Evolutionary conservation across 805 yeast genomes (phyloP).

Genomic region (Metschnikowia continentalis): DNA sequence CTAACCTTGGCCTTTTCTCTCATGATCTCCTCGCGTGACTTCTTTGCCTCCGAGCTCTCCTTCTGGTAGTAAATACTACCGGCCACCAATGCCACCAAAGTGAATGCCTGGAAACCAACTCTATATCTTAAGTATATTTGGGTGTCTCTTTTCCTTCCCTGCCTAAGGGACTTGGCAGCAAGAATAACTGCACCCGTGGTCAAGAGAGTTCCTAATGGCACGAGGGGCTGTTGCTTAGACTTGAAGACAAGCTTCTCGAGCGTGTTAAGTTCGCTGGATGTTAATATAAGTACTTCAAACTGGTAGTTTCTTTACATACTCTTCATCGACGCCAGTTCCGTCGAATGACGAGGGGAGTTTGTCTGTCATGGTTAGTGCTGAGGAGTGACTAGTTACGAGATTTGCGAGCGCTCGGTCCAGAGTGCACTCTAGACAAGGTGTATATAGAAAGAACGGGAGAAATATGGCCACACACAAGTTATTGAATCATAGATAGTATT

Average conservation of each 20-base stretch:
- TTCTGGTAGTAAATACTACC: constrained; percentile 72
- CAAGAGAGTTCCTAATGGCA: constrained; percentile 75
- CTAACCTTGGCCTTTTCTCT: constrained; percentile 79
- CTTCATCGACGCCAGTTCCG: constrained; percentile 32
- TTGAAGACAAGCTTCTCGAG: constrained; percentile 55
- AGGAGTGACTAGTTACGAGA: not conserved
- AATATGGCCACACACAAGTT: not conserved
- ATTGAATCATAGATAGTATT: too few species aligned
- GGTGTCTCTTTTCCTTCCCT: constrained; percentile 70
- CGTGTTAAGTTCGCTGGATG: constrained; percentile 37
- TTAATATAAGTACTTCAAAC: constrained; percentile 11
- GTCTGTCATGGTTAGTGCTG: constrained; percentile 7
- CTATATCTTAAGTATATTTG: constrained; percentile 88
- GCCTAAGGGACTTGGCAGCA: constrained; percentile 71
- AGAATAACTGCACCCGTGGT: constrained; percentile 78
- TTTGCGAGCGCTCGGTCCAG: constrained; percentile 3
- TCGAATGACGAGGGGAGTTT: constrained; percentile 49
- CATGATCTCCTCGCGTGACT: constrained; percentile 55
- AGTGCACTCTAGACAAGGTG: not conserved
- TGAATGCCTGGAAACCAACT: constrained; percentile 80
- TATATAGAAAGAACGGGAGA: not conserved
- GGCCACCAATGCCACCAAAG: constrained; percentile 73
- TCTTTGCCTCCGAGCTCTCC: constrained; percentile 39
- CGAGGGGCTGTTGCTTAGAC: constrained; percentile 83
- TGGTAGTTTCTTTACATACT: constrained; percentile 34